A percentile compares a stretch with the other conserved stretches of the same genome.
These are phyloP conservation scores for Nakazawaea ernobii DNA, from an alignment of 805 yeast genomes.

Conservation along the genomic window DNA sequence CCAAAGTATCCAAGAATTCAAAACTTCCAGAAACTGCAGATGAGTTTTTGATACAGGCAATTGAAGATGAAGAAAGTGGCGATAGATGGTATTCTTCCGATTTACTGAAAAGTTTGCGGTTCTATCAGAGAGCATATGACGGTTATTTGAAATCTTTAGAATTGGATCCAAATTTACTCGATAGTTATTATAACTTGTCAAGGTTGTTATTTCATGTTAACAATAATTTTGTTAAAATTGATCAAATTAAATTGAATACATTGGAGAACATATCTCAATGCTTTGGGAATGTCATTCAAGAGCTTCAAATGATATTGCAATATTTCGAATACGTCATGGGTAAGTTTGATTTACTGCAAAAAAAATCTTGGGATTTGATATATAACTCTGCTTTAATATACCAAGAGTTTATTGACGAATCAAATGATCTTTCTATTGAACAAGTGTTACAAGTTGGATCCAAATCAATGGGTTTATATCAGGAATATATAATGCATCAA, in stretches of 20 bases:
- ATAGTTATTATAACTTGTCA: slow-evolving; percentile 53
- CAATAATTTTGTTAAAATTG: slow-evolving; percentile 40
- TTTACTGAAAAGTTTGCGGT: slow-evolving; percentile 55
- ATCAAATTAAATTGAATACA: slow-evolving; percentile 32
- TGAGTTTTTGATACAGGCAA: slow-evolving; percentile 51
- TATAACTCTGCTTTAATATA: slow-evolving; percentile 43
- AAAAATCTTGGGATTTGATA: slow-evolving; percentile 34
- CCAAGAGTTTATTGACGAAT: slow-evolving; percentile 39
- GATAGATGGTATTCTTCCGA: slow-evolving; percentile 71
- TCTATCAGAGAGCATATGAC: slow-evolving; percentile 53
- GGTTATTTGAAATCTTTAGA: slow-evolving; percentile 34
- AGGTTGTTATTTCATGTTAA: slow-evolving; percentile 57
- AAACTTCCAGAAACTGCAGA: slow-evolving; percentile 36
- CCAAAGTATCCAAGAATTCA: neutral
- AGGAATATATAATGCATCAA: slow-evolving; percentile 22
- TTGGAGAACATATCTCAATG: slow-evolving; percentile 28
- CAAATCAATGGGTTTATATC: slow-evolving; percentile 17
- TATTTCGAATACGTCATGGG: slow-evolving; percentile 34
- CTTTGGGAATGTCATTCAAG: slow-evolving; percentile 32
- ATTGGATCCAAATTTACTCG: slow-evolving; percentile 24
- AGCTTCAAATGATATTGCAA: slow-evolving; percentile 27
- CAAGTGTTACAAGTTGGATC: neutral
- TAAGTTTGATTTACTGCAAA: slow-evolving; percentile 12
- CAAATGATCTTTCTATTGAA: slow-evolving; percentile 16
- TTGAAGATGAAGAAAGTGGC: slow-evolving; percentile 65